phyloP scores from a whole-genome alignment of 2,329 filamentous ascomycete species.

The Claviceps sp. region DNA sequence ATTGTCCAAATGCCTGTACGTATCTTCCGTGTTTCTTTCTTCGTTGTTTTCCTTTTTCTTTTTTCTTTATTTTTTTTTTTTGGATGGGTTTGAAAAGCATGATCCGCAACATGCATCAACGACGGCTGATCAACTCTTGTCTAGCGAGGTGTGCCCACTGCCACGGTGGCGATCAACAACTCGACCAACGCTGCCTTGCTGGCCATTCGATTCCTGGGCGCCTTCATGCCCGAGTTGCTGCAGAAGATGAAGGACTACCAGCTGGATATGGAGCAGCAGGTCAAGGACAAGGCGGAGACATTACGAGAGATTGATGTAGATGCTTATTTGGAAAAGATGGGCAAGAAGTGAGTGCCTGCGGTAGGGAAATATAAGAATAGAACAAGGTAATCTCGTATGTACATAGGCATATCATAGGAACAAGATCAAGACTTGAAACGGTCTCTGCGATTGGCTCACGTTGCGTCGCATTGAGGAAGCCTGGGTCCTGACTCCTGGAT shows the following conservation, averaged over 20 bases:
- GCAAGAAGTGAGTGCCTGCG: slow-evolving; percentile 10
- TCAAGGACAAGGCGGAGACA: slow-evolving; percentile 46
- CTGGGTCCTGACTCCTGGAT: too few species aligned
- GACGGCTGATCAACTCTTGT: slow-evolving; percentile 7
- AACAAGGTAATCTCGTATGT: too few species aligned
- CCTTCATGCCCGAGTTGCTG: slow-evolving; percentile 40
- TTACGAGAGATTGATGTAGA: slow-evolving; percentile 43
- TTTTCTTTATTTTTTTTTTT: background rate
- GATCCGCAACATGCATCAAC: slow-evolving; percentile 10
- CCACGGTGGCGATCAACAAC: slow-evolving; percentile 70
- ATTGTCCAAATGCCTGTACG: slow-evolving; percentile 66
- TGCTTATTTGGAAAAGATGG: slow-evolving; percentile 34
- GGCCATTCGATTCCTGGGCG: slow-evolving; percentile 54
- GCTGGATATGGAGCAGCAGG: slow-evolving; percentile 47
- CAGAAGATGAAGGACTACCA: slow-evolving; percentile 48
- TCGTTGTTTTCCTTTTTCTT: background rate
- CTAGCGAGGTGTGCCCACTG: slow-evolving; percentile 51
- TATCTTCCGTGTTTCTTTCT: slow-evolving; percentile 5
- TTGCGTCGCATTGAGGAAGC: too few species aligned
- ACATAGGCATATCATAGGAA: too few species aligned
- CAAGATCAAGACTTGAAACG: too few species aligned
- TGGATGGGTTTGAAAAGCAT: background rate
- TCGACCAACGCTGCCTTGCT: slow-evolving; percentile 63
- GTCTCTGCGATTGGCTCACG: too few species aligned
- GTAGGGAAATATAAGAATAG: too few species aligned